These are phyloP conservation scores for Paecilomyces dactylethromorphus DNA, from an alignment of 2,329 filamentous ascomycete species.

Conservation along the genomic window DNA sequence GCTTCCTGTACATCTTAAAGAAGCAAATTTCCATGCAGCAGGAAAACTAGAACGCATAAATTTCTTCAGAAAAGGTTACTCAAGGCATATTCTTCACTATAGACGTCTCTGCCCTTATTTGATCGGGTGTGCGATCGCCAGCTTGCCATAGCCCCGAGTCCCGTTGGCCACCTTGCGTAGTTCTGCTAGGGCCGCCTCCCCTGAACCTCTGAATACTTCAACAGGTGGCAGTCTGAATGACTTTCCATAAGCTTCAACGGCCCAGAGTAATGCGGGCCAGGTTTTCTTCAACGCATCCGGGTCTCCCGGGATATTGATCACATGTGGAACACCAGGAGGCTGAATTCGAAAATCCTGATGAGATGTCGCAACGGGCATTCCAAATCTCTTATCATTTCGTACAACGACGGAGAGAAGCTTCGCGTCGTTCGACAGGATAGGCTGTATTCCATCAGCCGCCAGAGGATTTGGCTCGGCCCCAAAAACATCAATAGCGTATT, in stretches of 20 bases:
- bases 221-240: background rate
- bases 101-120: background rate
- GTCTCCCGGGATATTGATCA: background rate
- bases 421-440: background rate
- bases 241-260: background rate
- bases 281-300: background rate
- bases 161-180: background rate
- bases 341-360: background rate
- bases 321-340: background rate
- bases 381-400: background rate
- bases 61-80: too few relatives aligned
- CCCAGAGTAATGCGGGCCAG: background rate
- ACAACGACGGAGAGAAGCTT: background rate
- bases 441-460: background rate
- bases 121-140: background rate
- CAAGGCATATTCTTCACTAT: background rate
- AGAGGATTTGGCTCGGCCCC: background rate
- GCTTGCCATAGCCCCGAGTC: background rate
- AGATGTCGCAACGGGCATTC: background rate
- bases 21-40: too few relatives aligned
- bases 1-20: too few relatives aligned
- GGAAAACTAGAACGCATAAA: too few relatives aligned
- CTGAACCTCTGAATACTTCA: background rate
- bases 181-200: background rate
- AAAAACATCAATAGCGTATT: background rate